Conservation (phyloP, 169 alveolate species). For the Cryptosporidium sp. region DNA sequence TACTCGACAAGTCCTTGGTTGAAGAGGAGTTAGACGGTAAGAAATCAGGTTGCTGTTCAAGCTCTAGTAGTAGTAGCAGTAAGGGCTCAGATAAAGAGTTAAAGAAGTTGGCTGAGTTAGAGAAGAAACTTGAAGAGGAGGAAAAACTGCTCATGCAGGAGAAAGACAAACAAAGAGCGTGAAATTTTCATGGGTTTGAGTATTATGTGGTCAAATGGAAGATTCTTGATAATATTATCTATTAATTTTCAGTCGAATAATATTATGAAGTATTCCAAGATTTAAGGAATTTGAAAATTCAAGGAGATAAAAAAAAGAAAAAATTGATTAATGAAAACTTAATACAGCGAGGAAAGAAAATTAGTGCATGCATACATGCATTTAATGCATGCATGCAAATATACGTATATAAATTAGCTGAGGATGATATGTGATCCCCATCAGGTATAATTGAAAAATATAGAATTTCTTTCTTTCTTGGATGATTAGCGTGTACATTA, state of each 20-base stretch:
- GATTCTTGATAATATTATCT: neutral
- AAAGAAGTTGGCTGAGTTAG: conserved; percentile 11
- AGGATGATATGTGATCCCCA: neutral
- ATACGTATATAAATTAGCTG: neutral
- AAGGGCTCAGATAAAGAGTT: neutral
- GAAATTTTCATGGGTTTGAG: neutral
- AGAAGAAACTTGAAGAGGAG: neutral
- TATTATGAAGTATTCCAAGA: neutral
- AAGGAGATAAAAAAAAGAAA: neutral
- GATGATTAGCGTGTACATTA: neutral
- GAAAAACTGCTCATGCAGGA: neutral
- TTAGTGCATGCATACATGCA: conserved; percentile 1
- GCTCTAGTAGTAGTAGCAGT: neutral
- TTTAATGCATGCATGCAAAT: neutral
- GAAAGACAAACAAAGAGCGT: neutral
- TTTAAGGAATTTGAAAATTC: neutral
- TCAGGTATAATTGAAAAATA: neutral
- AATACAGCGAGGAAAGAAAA: neutral
- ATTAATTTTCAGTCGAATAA: neutral
- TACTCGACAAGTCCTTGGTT: neutral
- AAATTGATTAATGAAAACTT: neutral
- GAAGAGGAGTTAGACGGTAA: neutral
- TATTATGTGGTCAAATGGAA: neutral
- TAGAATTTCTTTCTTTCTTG: neutral
- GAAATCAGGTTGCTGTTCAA: neutral